Base-by-base conservation (phyloP, 345 rosid genomes). In the Adansonia digitata region DNA sequence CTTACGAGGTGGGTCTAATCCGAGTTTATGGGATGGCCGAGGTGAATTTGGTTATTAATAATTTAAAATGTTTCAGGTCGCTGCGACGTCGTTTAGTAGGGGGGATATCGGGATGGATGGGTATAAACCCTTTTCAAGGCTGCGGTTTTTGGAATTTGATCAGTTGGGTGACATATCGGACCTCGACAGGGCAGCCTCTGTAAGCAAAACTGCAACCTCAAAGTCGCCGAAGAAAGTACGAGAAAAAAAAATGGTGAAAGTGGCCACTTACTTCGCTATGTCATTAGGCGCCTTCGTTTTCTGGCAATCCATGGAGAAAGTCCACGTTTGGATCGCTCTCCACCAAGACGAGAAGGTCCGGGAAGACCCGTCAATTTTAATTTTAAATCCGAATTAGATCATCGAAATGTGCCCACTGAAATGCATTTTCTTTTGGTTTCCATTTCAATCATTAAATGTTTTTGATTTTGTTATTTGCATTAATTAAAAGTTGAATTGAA, bases 291-390 rank as follows among this genome's bases (percentile, higher is more conserved):
- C 98, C 68, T 92, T 94, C 82, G 67, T 86, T 37, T 94, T 94
- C 85, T 90, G 94, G 97, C 90, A 90, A 46, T 75, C 97, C 70
- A 86, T 94, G 98, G 98, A 94, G 55, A 89, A 84, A 77, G 82
- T 94, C 68, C 98, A 94, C 40, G 97, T 94, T 77, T 94, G 95
- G 92, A 91, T 91, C 85, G 98, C 98, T 75, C 89, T 86, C 72
- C 88, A 76, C 75, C 90, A 86, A 76, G 90, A 86, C 77, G 90
- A 86, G 76, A 86, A 86, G 90, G 90, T 86, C 45, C 37, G 3
- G 1, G 12, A 20, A 0, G 17, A 3, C 43, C 22, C 10, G 59
- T 14, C 10, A 26, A 2, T 27, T 26, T 3, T 45, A 26, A 22
- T 40, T 22, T 39, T 13, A 46, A 5, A 69, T 46, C 56, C 31